Evolutionary conservation across 1,284 basidiomycete species (phyloP), one percentile per base, ranked within the genome.

Genomic region (Cronartium ribicola): DNA sequence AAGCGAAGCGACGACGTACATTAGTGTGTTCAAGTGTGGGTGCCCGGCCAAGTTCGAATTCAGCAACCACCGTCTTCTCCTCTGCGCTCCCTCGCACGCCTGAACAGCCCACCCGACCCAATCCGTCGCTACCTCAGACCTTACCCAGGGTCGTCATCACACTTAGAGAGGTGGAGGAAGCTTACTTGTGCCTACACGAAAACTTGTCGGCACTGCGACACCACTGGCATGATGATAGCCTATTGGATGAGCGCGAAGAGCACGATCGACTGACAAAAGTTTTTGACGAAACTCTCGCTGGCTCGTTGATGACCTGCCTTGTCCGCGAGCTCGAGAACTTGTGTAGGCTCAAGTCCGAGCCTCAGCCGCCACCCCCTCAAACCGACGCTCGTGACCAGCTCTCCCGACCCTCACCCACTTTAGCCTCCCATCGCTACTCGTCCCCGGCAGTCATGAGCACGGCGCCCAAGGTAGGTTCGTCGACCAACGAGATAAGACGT

Each of bases 121-220:
- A 14, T 17, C 48, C 48, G 5, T 17, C 5, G 17, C 17, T 17
- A 17, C 17, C 22, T 51, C 48, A 65, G n/a, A 17, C 60, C 7
- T 41, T 65, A 22, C 62, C 69, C 6, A 36, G 44, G 44, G 61
- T 64, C 17, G 48, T 62, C 1, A 71, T 71, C 29, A 71, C 69
- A 13, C 62, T 71, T n/a, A 71, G 69, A 65, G 69, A 71, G 29
- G 69, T 71, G 13, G 69, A 71, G 64, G 69, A 71, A 22, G 61
- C 69, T 8, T 71, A 71, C 29, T 55, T 71, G 22, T 71, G 61
- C n/a, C n/a, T 71, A 20, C 62, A 71, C 59, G 44, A 64, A 29
- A 43, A 71, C 59, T 48, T 71, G 2, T 60, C 46, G 20, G 46
- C 48, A 37, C 61, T 71, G 13, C 0, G 51, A 6, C 51, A 41